Evolutionary conservation across 1,284 basidiomycete genomes (phyloP).

Genomic region (Sparassis latifolia): DNA sequence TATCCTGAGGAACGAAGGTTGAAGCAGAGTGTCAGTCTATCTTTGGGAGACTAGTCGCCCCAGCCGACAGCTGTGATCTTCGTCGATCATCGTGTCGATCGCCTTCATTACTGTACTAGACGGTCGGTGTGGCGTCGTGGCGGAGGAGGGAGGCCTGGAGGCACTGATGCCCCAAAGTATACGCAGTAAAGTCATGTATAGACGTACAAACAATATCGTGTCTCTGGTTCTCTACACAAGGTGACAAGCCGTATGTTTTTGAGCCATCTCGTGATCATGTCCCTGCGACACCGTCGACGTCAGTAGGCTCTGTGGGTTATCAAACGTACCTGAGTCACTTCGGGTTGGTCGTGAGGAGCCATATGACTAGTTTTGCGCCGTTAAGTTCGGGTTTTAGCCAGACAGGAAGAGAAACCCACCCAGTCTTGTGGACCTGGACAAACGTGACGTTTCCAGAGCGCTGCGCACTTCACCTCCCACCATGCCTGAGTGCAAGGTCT

Average conservation of each 20-base stretch:
- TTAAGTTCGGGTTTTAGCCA: no score
- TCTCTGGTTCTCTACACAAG: not conserved
- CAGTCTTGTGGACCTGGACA: no score
- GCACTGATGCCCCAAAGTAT: not conserved
- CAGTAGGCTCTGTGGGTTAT: not conserved
- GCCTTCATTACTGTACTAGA: not conserved
- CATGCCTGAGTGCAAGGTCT: no score
- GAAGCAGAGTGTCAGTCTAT: not conserved
- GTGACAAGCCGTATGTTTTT: not conserved
- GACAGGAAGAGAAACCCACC: no score
- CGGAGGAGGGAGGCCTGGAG: not conserved
- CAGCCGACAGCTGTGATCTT: not conserved
- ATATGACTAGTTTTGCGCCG: no score
- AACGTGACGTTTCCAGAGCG: no score
- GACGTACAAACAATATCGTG: not conserved
- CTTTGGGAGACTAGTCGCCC: not conserved
- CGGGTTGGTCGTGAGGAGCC: no score
- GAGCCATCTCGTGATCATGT: not conserved
- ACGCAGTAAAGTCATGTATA: not conserved
- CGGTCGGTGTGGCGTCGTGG: not conserved
- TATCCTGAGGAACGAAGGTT: not conserved
- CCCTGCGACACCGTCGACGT: not conserved
- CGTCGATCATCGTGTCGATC: not conserved
- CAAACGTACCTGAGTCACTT: no score
- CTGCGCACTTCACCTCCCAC: no score